Evolutionary conservation across 805 yeast species (phyloP), one percentile per base, ranked within the genome.

Genomic region (Cyberlindnera bimundalis): DNA sequence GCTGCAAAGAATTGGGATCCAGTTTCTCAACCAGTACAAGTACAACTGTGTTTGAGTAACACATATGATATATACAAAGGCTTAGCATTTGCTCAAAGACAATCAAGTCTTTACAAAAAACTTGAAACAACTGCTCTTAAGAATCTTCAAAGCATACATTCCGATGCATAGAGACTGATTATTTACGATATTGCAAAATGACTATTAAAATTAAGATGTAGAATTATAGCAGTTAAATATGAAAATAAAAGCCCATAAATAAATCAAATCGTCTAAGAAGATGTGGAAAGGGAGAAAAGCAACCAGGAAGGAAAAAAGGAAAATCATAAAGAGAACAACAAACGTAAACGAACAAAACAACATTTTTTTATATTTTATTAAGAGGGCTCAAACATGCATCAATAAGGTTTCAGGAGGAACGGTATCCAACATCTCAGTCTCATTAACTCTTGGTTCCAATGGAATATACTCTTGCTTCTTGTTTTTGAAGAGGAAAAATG

Each of bases 1-100:
- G 81, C 96, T 0, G 82, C 88, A 6, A 75, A 75, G 41, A 85
- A 84, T 55, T 79, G 96, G 84, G 70, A 71, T 28, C 53, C 55
- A 1, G 53, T 50, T 12, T 44, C 49, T 3, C 52, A 50, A 9
- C 58, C 60, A 3, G 6, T 43, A 6, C 64, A 66, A 43, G 61
- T 61, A 2, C 46, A 50, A 33, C 25, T 56, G 23, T 63, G 66
- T 31, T 34, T 65, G n/a, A 49, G 52, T 3, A 45, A 45, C 15
- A 53, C 69, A 0, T 52, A 57, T 17, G 48, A 43, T 4, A 56
- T 60, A 6, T 71, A 71, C 36, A 48, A 51, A 8, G 45, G 39
- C 2, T 21, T 41, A 16, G 33, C 44, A 2, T 43, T 60, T 34
- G 55, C 55, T 1, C 45, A 54, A 23, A 49, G 56, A 30, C 50